A percentile compares a stretch with the other conserved stretches of the same genome.
phyloP scores from a whole-genome alignment of 352 stramenopile species.

The Phytophthora foliorum region DNA sequence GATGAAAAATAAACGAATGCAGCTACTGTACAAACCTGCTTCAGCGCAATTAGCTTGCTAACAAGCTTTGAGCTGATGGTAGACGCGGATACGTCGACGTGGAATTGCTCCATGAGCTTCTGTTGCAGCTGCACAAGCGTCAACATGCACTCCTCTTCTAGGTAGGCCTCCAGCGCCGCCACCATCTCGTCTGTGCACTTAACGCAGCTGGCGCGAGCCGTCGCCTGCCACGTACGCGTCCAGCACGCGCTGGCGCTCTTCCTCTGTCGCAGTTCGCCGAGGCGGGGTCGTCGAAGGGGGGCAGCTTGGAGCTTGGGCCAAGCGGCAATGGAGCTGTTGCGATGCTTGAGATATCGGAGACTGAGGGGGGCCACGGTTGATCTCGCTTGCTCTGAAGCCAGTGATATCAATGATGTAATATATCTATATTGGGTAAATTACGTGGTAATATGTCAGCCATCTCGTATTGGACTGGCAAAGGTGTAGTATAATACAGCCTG shows the following conservation, averaged over 20 bases:
- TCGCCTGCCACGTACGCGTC: too few relatives aligned
- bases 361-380: too few relatives aligned
- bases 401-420: background rate
- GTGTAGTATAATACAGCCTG: too few relatives aligned
- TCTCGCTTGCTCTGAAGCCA: too few relatives aligned
- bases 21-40: background rate
- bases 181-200: conserved; percentile 15
- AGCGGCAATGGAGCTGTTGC: too few relatives aligned
- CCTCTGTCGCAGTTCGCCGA: too few relatives aligned
- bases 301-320: too few relatives aligned
- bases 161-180: conserved; percentile 4
- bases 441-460: background rate
- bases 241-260: too few relatives aligned
- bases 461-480: background rate
- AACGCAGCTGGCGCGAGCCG: background rate
- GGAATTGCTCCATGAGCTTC: background rate
- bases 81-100: background rate
- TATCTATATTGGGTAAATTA: conserved; percentile 1
- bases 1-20: background rate
- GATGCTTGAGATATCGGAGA: too few relatives aligned
- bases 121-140: conserved; percentile 1
- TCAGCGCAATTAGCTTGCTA: background rate
- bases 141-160: conserved; percentile 9
- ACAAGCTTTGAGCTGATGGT: background rate
- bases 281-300: too few relatives aligned